Evolutionary conservation across 176 grass and related monocot species (phyloP), one percentile per base, ranked within the genome.

Genomic region (Bromus sterilis): DNA sequence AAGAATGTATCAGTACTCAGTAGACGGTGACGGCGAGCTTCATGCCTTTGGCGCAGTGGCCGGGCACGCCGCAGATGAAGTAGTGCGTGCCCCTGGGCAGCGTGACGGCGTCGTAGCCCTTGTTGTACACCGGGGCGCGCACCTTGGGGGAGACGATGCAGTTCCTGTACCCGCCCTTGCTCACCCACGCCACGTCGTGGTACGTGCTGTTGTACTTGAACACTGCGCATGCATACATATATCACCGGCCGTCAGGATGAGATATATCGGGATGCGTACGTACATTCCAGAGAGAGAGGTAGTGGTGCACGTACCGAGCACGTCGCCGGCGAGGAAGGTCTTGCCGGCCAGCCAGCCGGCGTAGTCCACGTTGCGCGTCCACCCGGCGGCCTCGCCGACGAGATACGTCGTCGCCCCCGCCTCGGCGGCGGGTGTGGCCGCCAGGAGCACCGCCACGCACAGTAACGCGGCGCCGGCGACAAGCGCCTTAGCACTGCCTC

Each of bases 151-250:
- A 71, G 69, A 75, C 87, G 7, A 7, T 24, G 75, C 86, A 88
- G 36, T 31, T 83, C 84, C 48, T 75, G 84, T 86, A 90, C 66
- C 68, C 80, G 44, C 75, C 83, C 66, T 32, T 76, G 76, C 77
- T 11, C 82, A 85, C 87, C 4, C 51, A 16, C 87, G 72, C 63
- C 77, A 89, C 87, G 78, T 89, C 83, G 77, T 89, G 87, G 44
- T 55, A 71, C 55, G 64, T 51, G 2, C 30, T 53, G 71, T 89
- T 78, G 82, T 85, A 89, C 30, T 10, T 85, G 87, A 82, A 89
- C 82, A 70, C 87, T 89, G 87, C 77, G 5, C n/a, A 56, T 56
- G 53, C 53, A 56, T 24, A 23, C 53, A 56, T 23, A 24, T 7
- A 20, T n/a, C 53, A 56, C 53, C 48, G 48, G 48, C 48, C 16